phyloP scores from a whole-genome alignment of 2,329 filamentous ascomycete genomes.

The Fusarium sp. region DNA sequence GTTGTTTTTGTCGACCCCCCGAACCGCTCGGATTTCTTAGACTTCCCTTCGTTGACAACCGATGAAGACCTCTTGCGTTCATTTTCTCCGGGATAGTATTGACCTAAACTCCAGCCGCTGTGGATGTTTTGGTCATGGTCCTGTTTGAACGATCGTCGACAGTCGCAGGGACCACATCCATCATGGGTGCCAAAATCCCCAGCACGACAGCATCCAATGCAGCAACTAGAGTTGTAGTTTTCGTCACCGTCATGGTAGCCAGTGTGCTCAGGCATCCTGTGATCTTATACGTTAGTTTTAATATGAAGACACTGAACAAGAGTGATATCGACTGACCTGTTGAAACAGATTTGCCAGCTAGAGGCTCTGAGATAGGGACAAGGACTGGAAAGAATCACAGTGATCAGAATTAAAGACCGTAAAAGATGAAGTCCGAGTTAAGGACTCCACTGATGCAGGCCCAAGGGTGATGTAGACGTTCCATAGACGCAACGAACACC shows the following conservation, averaged over 20 bases:
- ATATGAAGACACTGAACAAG: background rate
- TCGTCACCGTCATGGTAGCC: background rate
- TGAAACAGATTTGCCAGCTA: background rate
- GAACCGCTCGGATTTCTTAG: background rate
- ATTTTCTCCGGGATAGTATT: constrained; percentile 32
- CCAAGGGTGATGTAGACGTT: constrained; percentile 18
- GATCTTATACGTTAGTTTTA: background rate
- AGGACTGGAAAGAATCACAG: background rate
- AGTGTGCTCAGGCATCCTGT: constrained; percentile 1
- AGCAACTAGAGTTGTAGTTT: constrained; percentile 40
- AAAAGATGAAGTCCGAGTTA: background rate
- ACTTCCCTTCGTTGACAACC: background rate
- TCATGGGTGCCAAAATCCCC: constrained; percentile 50
- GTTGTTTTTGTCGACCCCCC: background rate
- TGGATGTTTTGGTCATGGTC: constrained; percentile 15
- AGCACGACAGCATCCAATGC: constrained; percentile 49
- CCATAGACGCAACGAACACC: constrained; percentile 32
- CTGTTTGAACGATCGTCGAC: constrained; percentile 15
- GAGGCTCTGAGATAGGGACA: background rate
- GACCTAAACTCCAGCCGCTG: constrained; percentile 29
- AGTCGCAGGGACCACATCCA: constrained; percentile 41
- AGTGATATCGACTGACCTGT: background rate
- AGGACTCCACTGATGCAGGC: constrained; percentile 6
- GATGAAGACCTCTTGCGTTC: background rate
- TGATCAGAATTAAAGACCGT: background rate